Evolutionary conservation across 805 yeast species (phyloP), one percentile per base, ranked within the genome.

Genomic region (Brettanomyces sp.): DNA sequence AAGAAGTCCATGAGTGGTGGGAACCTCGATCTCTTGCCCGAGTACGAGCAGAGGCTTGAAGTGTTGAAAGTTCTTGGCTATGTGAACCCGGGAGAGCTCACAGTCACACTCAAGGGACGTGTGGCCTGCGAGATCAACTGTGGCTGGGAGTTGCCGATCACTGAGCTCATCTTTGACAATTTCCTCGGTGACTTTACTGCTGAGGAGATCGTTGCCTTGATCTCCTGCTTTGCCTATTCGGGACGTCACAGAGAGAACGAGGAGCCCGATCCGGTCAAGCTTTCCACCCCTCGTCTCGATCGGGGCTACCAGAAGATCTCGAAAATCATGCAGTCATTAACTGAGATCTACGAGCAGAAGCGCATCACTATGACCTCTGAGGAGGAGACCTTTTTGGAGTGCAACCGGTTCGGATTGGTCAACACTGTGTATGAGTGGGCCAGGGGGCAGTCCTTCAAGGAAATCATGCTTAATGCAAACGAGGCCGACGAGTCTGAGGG

Each of bases 351-450:
- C 55, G 74, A 74, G 39, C 73, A 73, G 37, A 77, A 82, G 49
- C 89, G 84, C 60, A 86, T 93, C 14, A 69, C 82, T 18, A 66
- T 88, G 52, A 85, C 95, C 0, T 71, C 81, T 9, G 98, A 90
- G 45, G 98, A 91, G 55, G 83, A 82, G 43, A 85, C 83, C 49
- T 93, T 91, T 57, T 66, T 83, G 52, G 95, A 87, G 47, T 76
- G 82, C 52, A 82, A 87, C 56, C 71, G 98, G 53, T 93, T 93
- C 64, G 95, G 91, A 0, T 72, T 93, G 57, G 85, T 88, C 65
- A 91, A 89, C 60, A 96, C 88, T 11, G 96, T 91, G 4, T 93
- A 91, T 62, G 97, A 93, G 65, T 93, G 99, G 99, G 96, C 98
- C 1, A 74, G 95, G 52, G 99, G 99, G 2, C 74, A 82, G 72